Evolutionary conservation across 306 rosid genomes (phyloP), one percentile per base, ranked within the genome.

Genomic region (Urtica urens): DNA sequence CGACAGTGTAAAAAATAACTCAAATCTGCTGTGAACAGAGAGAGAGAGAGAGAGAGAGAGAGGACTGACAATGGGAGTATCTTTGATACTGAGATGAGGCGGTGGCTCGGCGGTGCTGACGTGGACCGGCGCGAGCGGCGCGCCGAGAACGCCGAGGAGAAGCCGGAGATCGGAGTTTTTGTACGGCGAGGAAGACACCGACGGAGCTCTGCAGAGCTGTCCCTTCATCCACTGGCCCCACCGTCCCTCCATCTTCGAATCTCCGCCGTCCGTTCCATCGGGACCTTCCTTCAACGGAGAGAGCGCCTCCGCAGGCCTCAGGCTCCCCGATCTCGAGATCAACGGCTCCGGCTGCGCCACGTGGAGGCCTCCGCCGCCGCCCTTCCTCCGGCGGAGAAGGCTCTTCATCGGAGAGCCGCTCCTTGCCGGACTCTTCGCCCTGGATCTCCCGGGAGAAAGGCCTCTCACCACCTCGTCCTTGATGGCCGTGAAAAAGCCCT

Each of bases 201-300:
- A 80, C 19, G 94, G 93, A 7, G 95, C 69, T 50, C 95, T 61
- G 13, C 84, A 67, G 8, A 84, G 82, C 49, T 80, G 82, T 0
- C 87, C 93, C 68, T 69, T 90, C 95, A 79, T 81, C 99, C 99
- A 90, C 41, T 75, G 77, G 11, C 87, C 85, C 95, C 95, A 85
- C 48, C 72, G 62, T 0, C 95, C 94, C 38, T 85, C 93, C 59
- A 80, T 78, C 39, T 73, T 83, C n/a, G 69, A 64, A 46, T 82
- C 87, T 4, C 47, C 59, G 0, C 66, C 75, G 49, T 85, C 87
- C 46, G 81, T 81, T 8, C 76, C 94, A 53, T 85, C 94, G 6
- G 99, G 99, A 0, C 99, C 99, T 46, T 92, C 99, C 69, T 69
- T 85, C 58, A 92, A 65, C 50, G 99, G 99, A n/a, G 99, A 82